Base-by-base conservation (phyloP, 805 yeast genomes). In the Teunomyces lycoperdinae region DNA sequence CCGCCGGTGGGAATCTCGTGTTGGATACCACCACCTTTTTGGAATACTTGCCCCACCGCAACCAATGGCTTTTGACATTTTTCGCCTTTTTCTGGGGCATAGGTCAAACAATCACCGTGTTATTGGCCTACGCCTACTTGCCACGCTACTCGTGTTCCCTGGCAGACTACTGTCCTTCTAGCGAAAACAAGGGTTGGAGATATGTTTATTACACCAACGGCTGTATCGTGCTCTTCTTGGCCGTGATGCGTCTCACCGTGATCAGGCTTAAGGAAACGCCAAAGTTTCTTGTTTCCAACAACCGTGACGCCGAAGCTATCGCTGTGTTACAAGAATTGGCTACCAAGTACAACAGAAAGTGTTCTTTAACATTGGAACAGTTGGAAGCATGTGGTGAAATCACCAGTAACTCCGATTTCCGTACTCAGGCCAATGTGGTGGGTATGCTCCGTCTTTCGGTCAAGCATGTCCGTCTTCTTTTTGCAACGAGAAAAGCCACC, bases 111-210 rank as follows among this genome's bases (percentile, higher is more conserved):
- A 66, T 81, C 38, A 74, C 82, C 9, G 69, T 70, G 29, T 62
- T 80, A 14, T 55, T 80, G 35, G 76, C 83, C 4, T 81, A 84
- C 82, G 84, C 80, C 0, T 75, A 78, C 46, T 64, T 82, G 42
- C 74, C 81, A 10, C 71, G 76, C 49, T 68, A 68, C 50, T 74
- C 80, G 4, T 80, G 86, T 31, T 49, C 50, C 43, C 60, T 65
- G 24, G 58, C 60, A 7, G 71, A 58, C n/a, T 36, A 67, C 44
- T 81, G 87, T 61, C 69, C 74, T 11, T 67, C 77, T 4, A 51
- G 58, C 17, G 58, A 66, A 26, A 82, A 82, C 62, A 73, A 74
- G 61, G 87, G 87, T 39, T 82, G 87, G 86, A 63, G 87, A 57
- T 82, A 82, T 58, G 68, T 71, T 40, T 68, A 71, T 54, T 73